Evolutionary conservation across 352 stramenopile genomes (phyloP).

Genomic region (Pythium aristosporum): DNA sequence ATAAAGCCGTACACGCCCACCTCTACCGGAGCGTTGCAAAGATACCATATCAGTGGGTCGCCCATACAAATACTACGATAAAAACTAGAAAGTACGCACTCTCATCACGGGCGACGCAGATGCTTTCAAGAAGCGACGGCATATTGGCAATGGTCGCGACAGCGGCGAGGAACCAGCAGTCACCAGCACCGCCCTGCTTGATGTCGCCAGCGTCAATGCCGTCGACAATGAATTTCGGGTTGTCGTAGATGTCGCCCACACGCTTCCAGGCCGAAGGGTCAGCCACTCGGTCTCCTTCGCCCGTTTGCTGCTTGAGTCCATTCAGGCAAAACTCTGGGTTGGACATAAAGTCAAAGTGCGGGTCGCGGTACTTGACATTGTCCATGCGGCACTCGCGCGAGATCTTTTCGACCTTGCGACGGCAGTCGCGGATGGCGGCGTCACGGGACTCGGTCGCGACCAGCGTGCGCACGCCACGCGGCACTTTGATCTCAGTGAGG

Average conservation of each 20-base stretch:
- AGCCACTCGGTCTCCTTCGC: no score
- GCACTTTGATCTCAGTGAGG: slow-evolving; percentile 28
- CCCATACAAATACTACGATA: no score
- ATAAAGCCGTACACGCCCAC: no score
- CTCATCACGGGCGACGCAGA: slow-evolving; percentile 47
- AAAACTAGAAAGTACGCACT: slow-evolving; percentile 14
- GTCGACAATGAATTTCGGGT: slow-evolving; percentile 8
- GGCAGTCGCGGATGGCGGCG: slow-evolving; percentile 35
- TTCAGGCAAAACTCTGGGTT: neutral
- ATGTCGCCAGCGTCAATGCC: slow-evolving; percentile 65
- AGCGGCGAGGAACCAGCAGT: slow-evolving; percentile 69
- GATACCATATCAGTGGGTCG: no score
- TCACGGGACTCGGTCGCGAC: slow-evolving; percentile 32
- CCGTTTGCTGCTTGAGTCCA: no score
- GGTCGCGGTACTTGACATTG: slow-evolving; percentile 48
- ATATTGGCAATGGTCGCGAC: slow-evolving; percentile 70
- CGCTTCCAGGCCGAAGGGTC: no score
- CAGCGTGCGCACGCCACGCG: slow-evolving; percentile 29
- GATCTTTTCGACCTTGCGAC: slow-evolving; percentile 35
- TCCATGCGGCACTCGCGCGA: slow-evolving; percentile 9
- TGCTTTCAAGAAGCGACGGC: slow-evolving; percentile 59
- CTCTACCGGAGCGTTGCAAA: no score
- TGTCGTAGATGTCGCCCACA: no score
- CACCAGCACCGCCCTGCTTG: slow-evolving; percentile 37
- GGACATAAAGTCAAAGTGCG: slow-evolving; percentile 36